These are phyloP conservation scores for Biscogniauxia marginata DNA, from an alignment of 2,329 filamentous ascomycete genomes.

Conservation along the genomic window DNA sequence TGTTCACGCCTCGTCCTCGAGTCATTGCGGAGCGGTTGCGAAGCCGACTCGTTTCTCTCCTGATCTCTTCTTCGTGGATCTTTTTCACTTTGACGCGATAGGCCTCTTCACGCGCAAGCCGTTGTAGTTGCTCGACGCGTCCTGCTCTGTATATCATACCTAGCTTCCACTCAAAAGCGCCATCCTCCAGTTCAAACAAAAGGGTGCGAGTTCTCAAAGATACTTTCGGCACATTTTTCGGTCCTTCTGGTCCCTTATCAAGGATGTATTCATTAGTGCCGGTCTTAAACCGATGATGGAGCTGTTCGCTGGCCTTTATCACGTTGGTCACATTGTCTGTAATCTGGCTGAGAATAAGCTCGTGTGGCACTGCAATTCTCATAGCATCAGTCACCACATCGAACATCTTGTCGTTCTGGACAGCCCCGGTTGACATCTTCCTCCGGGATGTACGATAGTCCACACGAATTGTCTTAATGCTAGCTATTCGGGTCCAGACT, in stretches of 20 bases:
- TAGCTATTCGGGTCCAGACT: conserved; percentile 84
- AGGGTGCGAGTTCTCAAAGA: conserved; percentile 79
- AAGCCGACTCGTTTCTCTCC: conserved; percentile 50
- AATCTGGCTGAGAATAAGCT: conserved; percentile 83
- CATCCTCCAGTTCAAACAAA: conserved; percentile 91
- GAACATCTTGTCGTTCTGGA: conserved; percentile 74
- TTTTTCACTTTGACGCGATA: conserved; percentile 86
- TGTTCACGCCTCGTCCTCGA: conserved; percentile 34
- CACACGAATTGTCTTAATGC: conserved; percentile 75
- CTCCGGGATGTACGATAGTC: conserved; percentile 77
- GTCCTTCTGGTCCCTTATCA: conserved; percentile 78
- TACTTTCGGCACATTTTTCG: conserved; percentile 83
- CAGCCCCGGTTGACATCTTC: conserved; percentile 57
- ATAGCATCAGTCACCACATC: conserved; percentile 85
- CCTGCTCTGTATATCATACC: conserved; percentile 91
- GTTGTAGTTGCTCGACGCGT: conserved; percentile 83
- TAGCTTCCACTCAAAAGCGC: conserved; percentile 95
- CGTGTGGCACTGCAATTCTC: conserved; percentile 84
- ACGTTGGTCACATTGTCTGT: conserved; percentile 93
- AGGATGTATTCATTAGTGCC: conserved; percentile 86
- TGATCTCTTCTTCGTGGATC: conserved; percentile 68
- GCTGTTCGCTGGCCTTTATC: conserved; percentile 80
- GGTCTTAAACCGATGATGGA: conserved; percentile 90
- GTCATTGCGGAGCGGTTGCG: conserved; percentile 55
- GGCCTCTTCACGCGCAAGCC: conserved; percentile 84